Evolutionary conservation across 192 early-diverging fungal genomes (phyloP).

Genomic region (Allomyces macrogynus): DNA sequence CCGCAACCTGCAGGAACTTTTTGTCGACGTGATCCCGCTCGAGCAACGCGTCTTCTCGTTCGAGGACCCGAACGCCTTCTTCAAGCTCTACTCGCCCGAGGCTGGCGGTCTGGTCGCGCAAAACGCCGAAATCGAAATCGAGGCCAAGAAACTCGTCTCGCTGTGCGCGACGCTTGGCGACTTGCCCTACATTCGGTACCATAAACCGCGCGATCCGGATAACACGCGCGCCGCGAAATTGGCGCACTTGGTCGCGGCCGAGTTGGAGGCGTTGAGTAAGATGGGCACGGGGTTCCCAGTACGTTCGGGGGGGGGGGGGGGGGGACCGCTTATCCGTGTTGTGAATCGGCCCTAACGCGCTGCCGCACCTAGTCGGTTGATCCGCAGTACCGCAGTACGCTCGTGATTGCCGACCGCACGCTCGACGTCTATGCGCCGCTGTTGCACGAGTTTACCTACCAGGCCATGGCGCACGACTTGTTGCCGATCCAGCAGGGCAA

Average conservation of each 20-base stretch:
- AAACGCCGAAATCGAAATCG: constrained; percentile 22
- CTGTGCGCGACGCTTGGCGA: constrained; percentile 78
- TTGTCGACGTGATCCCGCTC: constrained; percentile 52
- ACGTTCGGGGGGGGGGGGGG: too few species aligned
- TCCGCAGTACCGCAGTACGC: constrained; percentile 21
- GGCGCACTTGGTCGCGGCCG: constrained; percentile 57
- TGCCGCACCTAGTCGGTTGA: constrained; percentile 19
- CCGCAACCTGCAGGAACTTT: constrained; percentile 49
- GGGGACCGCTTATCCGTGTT: too few species aligned
- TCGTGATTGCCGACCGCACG: constrained; percentile 79
- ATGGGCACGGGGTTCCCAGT: constrained; percentile 42
- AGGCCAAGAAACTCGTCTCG: constrained; percentile 46
- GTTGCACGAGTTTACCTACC: constrained; percentile 97
- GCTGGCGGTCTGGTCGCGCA: constrained; percentile 14
- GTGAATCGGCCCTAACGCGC: too few species aligned
- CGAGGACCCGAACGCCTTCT: constrained; percentile 44
- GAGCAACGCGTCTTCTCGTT: constrained; percentile 49
- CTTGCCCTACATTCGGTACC: constrained; percentile 80
- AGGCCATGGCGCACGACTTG: constrained; percentile 93
- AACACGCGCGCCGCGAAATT: constrained; percentile 49
- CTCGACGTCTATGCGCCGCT: constrained; percentile 79
- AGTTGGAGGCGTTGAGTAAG: constrained; percentile 61
- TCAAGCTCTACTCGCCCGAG: constrained; percentile 37
- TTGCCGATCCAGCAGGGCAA: constrained; percentile 44
- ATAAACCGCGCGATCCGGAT: constrained; percentile 37